phyloP scores from a whole-genome alignment of 2,329 filamentous ascomycete species.

The Pseudocercospora fuligena region DNA sequence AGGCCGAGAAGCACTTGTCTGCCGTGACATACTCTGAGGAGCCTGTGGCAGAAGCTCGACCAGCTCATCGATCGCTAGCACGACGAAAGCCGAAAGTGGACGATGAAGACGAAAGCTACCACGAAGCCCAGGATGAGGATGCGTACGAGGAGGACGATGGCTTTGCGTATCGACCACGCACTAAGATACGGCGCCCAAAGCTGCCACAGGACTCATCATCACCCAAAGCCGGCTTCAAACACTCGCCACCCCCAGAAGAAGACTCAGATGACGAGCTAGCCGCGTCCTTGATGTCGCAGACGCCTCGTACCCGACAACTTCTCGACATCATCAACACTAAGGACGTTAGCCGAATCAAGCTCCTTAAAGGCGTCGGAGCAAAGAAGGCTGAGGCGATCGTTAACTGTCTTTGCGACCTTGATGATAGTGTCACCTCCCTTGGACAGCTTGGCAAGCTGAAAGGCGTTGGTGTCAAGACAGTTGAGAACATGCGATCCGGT shows the following conservation, averaged over 20 bases:
- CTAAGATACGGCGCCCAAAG: conserved; percentile 41
- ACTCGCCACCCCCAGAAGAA: conserved; percentile 26
- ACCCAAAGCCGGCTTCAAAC: conserved; percentile 16
- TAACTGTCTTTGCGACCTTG: conserved; percentile 53
- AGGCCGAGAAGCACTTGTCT: conserved; percentile 34
- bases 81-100: conserved; percentile 18
- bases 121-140: conserved; percentile 41
- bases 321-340: conserved; percentile 75
- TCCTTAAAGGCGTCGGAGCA: conserved; percentile 71
- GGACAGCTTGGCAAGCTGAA: conserved; percentile 52
- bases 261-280: conserved; percentile 42
- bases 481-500: conserved; percentile 56
- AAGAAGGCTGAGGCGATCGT: conserved; percentile 69
- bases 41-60: conserved; percentile 13
- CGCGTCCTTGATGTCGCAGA: conserved; percentile 39
- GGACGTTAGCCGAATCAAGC: conserved; percentile 67
- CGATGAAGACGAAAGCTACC: conserved; percentile 50
- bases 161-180: conserved; percentile 45
- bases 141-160: conserved; percentile 45
- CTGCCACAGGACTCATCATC: conserved; percentile 18
- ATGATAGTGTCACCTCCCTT: conserved; percentile 46
- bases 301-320: conserved; percentile 66
- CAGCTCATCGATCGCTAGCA: conserved; percentile 9
- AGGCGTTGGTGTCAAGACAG: conserved; percentile 56
- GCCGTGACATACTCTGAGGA: conserved; percentile 12